Percentiles rank a stretch among this genome's conserved stretches.
Conservation (phyloP, 345 rosid genomes). For the Gossypium thurberi region DNA sequence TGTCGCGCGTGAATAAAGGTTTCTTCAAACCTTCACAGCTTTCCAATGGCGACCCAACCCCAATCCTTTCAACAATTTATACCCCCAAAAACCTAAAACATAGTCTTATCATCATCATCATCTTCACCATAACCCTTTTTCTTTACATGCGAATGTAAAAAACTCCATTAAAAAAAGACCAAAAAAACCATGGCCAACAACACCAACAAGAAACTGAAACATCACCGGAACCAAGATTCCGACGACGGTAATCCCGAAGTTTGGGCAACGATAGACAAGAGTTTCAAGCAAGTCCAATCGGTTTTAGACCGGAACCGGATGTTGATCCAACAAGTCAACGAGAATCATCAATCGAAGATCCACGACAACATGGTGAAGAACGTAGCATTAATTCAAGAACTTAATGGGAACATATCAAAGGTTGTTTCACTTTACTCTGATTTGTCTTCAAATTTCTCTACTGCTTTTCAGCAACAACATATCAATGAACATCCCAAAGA, state of each 20-base stretch:
- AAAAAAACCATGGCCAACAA: constrained; percentile 19
- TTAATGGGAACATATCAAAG: constrained; percentile 80
- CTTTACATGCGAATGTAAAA: not conserved
- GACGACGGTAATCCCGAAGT: constrained; percentile 46
- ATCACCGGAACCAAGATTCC: constrained; percentile 26
- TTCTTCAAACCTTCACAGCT: no score
- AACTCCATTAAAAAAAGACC: constrained; percentile 8
- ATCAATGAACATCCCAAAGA: not conserved
- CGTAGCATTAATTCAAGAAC: constrained; percentile 81
- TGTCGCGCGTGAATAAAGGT: constrained; percentile 1
- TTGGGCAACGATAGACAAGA: constrained; percentile 49
- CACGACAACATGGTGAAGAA: constrained; percentile 84
- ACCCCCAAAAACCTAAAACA: not conserved
- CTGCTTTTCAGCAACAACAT: constrained; percentile 25
- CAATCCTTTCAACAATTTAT: not conserved
- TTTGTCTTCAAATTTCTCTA: constrained; percentile 40
- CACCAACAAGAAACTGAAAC: constrained; percentile 7
- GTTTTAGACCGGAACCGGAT: constrained; percentile 76
- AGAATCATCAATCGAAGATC: constrained; percentile 70
- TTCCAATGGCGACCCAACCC: not conserved
- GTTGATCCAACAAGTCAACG: constrained; percentile 82
- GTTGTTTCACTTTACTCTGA: constrained; percentile 75
- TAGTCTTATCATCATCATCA: no score
- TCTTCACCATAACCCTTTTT: not conserved
- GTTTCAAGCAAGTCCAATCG: constrained; percentile 60